phyloP scores from a whole-genome alignment of 1,139 yeast species.

The Groenewaldozyma sp. region DNA sequence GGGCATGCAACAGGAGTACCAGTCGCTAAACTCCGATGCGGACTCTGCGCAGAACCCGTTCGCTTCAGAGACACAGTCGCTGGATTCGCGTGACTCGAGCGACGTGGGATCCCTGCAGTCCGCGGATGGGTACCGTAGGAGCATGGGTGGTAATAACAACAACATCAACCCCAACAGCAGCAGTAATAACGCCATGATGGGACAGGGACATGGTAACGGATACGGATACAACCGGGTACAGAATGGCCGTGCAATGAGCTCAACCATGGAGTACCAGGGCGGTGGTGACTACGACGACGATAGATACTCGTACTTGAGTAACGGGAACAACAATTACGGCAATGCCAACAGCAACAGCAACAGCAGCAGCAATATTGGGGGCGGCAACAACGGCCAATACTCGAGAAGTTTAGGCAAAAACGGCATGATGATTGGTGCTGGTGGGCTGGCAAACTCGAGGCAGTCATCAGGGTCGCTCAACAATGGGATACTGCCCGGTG shows the following conservation, averaged over 20 bases:
- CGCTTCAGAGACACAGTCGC: conserved; percentile 20
- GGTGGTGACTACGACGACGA: background rate
- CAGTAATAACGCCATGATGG: background rate
- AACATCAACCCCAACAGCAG: background rate
- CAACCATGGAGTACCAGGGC: conserved; percentile 3
- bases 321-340: conserved; percentile 1
- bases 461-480: conserved; percentile 20
- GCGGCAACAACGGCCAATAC: too few relatives aligned
- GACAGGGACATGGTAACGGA: background rate
- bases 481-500: conserved; percentile 23
- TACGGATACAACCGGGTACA: background rate
- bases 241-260: conserved; percentile 5
- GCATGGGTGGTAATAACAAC: conserved; percentile 1
- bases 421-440: conserved; percentile 5
- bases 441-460: conserved; percentile 8
- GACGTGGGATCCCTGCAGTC: conserved; percentile 3
- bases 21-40: conserved; percentile 17
- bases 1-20: conserved; percentile 12
- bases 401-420: background rate
- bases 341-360: background rate
- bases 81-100: conserved; percentile 16
- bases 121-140: conserved; percentile 2
- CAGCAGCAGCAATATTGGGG: background rate
- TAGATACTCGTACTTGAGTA: conserved; percentile 2
- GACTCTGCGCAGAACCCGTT: conserved; percentile 23